Evolutionary conservation across 2,329 filamentous ascomycete species (phyloP).

Genomic region (Colletotrichum falcatum): DNA sequence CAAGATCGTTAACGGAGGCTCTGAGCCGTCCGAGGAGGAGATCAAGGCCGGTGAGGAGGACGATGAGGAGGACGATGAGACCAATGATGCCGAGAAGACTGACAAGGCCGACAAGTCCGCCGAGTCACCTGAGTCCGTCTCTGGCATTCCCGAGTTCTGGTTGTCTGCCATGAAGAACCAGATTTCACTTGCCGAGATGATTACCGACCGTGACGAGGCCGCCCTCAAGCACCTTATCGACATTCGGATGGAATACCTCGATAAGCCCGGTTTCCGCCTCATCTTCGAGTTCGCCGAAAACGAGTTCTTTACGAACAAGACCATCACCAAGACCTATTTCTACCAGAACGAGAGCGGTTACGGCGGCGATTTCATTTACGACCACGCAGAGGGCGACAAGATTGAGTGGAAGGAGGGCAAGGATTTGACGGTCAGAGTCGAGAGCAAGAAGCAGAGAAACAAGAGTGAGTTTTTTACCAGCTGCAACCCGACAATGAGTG

Average conservation of each 20-base stretch:
- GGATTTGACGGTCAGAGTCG: conserved; percentile 92
- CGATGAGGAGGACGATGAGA: conserved; percentile 76
- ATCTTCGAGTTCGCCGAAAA: conserved; percentile 98
- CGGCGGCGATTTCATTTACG: conserved; percentile 99
- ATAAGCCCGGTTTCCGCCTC: conserved; percentile 96
- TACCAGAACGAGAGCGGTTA: conserved; percentile 99
- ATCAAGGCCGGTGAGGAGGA: conserved; percentile 87
- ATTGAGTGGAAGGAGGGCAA: conserved; percentile 96
- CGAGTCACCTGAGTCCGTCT: conserved; percentile 64
- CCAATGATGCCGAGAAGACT: conserved; percentile 65
- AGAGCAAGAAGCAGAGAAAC: conserved; percentile 99
- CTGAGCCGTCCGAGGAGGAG: conserved; percentile 89
- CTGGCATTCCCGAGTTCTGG: conserved; percentile 99
- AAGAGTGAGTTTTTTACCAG: conserved; percentile 77
- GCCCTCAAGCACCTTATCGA: conserved; percentile 91
- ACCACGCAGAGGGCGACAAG: conserved; percentile 97
- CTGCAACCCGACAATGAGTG: not conserved
- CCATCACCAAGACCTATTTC: conserved; percentile 97
- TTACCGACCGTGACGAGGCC: conserved; percentile 95
- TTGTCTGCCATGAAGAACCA: conserved; percentile 99
- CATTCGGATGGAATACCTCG: conserved; percentile 99
- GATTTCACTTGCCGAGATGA: conserved; percentile 95
- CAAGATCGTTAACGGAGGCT: conserved; percentile 87
- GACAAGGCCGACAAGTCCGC: conserved; percentile 68
- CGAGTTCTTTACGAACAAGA: conserved; percentile 98